Conservation (phyloP, 768 basidiomycete genomes). For the Auricularia cornea region DNA sequence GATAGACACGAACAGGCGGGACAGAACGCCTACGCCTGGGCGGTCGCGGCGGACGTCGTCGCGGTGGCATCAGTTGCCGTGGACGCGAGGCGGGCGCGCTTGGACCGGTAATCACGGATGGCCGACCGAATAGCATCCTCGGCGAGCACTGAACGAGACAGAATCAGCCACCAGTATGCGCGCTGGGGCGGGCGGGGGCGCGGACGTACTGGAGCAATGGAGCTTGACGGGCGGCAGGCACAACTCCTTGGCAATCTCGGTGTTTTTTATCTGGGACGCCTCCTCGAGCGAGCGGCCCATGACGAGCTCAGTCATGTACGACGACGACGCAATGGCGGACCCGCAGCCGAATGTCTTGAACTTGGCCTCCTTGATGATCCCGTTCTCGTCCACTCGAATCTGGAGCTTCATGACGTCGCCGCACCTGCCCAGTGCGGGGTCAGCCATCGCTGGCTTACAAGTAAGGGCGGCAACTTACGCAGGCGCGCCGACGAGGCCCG, state of each 20-base stretch:
- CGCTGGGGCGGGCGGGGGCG: not conserved
- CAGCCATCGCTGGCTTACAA: conserved; percentile 6
- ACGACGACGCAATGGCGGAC: conserved; percentile 94
- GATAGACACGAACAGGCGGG: no score
- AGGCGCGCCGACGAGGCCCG: conserved; percentile 95
- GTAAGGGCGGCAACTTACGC: conserved; percentile 49
- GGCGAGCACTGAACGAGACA: conserved; percentile 62
- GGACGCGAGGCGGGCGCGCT: conserved; percentile 44
- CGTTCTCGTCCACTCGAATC: conserved; percentile 91
- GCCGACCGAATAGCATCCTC: conserved; percentile 99
- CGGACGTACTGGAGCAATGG: conserved; percentile 77
- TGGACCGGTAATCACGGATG: conserved; percentile 89
- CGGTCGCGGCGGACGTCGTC: not conserved
- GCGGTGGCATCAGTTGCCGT: conserved; percentile 57
- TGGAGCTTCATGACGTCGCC: conserved; percentile 99
- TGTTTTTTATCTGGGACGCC: conserved; percentile 95
- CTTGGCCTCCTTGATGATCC: conserved; percentile 95
- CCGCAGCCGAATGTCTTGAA: conserved; percentile 99
- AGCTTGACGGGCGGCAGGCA: conserved; percentile 94
- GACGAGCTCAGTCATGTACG: conserved; percentile 98
- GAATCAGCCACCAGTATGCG: conserved; percentile 3
- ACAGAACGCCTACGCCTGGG: not conserved
- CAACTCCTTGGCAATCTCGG: conserved; percentile 96
- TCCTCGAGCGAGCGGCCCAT: conserved; percentile 90
- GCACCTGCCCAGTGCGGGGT: conserved; percentile 43